Conservation (phyloP, 2,329 filamentous ascomycete genomes). For the Colletotrichum spaethianum region DNA sequence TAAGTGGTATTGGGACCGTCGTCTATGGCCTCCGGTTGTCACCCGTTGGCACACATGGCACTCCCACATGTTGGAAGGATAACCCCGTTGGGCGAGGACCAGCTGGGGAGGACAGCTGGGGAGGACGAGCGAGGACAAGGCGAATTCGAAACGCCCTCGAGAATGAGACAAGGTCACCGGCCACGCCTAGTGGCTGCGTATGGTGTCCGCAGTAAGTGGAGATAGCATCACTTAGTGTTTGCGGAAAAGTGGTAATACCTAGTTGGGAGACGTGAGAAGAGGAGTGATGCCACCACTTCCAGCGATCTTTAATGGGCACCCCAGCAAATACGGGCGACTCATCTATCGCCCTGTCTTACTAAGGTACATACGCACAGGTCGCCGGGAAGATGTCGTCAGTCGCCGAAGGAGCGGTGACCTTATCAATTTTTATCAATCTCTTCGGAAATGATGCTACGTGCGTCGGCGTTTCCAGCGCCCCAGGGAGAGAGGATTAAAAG, state of each 20-base stretch:
- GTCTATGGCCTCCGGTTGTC: not conserved
- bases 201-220: slow-evolving; percentile 8
- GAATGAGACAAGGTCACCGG: slow-evolving; percentile 11
- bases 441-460: slow-evolving; percentile 16
- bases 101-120: not conserved
- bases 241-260: not conserved
- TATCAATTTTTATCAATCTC: not conserved
- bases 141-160: slow-evolving; percentile 19
- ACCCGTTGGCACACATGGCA: not conserved
- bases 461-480: not conserved
- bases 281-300: not conserved
- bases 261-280: not conserved
- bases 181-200: not conserved
- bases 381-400: slow-evolving; percentile 28
- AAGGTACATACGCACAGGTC: not conserved
- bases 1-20: slow-evolving; percentile 5
- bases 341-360: too few species aligned
- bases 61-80: slow-evolving; percentile 29
- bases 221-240: not conserved
- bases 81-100: slow-evolving; percentile 11
- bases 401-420: slow-evolving; percentile 35
- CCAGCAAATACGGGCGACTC: slow-evolving; percentile 14
- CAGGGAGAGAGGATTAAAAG: not conserved
- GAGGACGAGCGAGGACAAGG: slow-evolving; percentile 5
- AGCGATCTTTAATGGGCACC: not conserved